Evolutionary conservation across 257 asterid species (phyloP).

Genomic region (Coffea canephora): DNA sequence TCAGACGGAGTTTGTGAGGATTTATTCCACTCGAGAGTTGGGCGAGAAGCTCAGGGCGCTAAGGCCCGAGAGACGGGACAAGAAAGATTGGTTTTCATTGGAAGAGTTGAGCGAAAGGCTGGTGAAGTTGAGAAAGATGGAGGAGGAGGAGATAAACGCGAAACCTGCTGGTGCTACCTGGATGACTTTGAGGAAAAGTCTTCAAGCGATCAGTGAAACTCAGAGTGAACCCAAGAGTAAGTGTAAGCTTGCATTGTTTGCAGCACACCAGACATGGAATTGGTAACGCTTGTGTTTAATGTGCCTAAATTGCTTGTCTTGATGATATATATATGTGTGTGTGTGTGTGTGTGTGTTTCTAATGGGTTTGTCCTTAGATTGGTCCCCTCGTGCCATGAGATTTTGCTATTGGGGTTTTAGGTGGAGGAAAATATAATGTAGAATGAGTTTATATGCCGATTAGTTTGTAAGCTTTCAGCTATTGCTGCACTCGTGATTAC

Average conservation of each 20-base stretch:
- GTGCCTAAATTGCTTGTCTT: background rate
- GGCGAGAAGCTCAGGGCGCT: slow-evolving; percentile 55
- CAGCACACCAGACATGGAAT: background rate
- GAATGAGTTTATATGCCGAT: background rate
- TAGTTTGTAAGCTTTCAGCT: background rate
- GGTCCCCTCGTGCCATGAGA: background rate
- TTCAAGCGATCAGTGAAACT: background rate
- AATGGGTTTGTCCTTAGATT: background rate
- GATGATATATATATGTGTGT: background rate
- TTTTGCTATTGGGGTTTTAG: background rate
- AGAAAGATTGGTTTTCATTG: slow-evolving; percentile 66
- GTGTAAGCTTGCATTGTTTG: slow-evolving; percentile 6
- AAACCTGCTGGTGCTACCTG: background rate
- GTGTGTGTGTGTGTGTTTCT: background rate
- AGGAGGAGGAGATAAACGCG: slow-evolving; percentile 21
- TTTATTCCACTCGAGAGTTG: slow-evolving; percentile 34
- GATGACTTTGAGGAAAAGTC: slow-evolving; percentile 11
- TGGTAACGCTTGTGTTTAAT: background rate
- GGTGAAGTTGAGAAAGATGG: slow-evolving; percentile 41
- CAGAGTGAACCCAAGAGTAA: slow-evolving; percentile 13
- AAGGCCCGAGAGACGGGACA: slow-evolving; percentile 56
- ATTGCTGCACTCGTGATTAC: background rate
- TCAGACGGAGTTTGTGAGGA: slow-evolving; percentile 20
- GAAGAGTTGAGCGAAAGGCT: slow-evolving; percentile 67
- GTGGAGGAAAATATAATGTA: background rate